Evolutionary conservation across 1,284 basidiomycete species (phyloP), one percentile per base, ranked within the genome.

Genomic region (Ceraceosorus guamensis): DNA sequence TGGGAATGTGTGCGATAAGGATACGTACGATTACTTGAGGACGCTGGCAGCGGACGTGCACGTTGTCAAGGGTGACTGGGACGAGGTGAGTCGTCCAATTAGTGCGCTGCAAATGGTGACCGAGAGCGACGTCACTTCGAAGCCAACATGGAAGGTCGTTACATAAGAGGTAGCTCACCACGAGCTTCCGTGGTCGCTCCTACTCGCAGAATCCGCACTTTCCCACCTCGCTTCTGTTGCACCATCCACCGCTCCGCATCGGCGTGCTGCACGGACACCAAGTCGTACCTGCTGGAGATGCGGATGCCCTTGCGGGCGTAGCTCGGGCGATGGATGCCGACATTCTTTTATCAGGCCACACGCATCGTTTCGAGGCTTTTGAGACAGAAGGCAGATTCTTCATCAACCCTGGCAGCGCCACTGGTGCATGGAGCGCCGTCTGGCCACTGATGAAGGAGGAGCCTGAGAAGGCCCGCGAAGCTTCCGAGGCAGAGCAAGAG

Each of bases 221-320:
- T 66, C 92, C 93, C 0, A 81, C 87, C 35, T 91, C 89, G 0
- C 80, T 87, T 45, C 87, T 87, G 0, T 83, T 98, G 43, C 82
- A 84, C 3, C 91, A 96, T 72, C 80, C 84, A 39, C 87, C 90
- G n/a, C 85, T 98, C 61, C 85, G 85, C 56, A 90, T 99, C 73
- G 93, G 95, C 18, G 81, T 95, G 37, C 83, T 96, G 18, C 92
- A 97, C 72, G 93, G 95, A 0, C 91, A 96, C 78, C 93, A 98
- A 76, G 86, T 86, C 65, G 84, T 97, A 33, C 95, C 93, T 0
- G 85, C 87, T 0, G 93, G 91, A 6, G 92, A 97, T 76, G 80
- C 89, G 3, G 91, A 92, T 74, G 86, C 89, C 31, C 82, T 98
- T 34, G 86, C 85, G 35, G 83, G 88, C 1, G 84, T 93, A 48